Base-by-base conservation (phyloP, 192 early-diverging fungal genomes). In the Rhizoclosmatium globosum region DNA sequence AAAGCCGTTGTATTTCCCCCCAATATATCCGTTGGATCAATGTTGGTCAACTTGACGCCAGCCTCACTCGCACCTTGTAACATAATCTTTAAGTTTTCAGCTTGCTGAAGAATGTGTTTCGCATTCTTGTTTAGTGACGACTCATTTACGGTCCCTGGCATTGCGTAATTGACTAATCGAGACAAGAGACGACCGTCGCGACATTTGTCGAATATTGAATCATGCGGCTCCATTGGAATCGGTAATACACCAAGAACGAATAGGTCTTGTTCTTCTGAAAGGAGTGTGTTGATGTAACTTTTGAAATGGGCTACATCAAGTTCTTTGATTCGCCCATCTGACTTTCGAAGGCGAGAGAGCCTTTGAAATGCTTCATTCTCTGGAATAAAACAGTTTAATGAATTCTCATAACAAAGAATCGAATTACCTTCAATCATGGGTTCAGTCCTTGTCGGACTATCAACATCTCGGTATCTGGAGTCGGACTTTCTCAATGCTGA, bases 121-220 rank as follows among this genome's bases (percentile, higher is more conserved):
- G 73, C 23, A 23, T 59, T 62, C 21, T 9, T 38, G 19, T 64
- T 19, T 38, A 74, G 60, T 21, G 42, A 62, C 4, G 73, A 39
- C 45, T 74, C 73, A 38, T 74, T 43, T 13, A 74, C 19, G 1
- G 73, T 21, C 39, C 73, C 73, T 64, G 73, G 73, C 21, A 74
- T 57, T 60, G 73, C 73, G 39, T 42, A 64, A 42, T 74, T 74
- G 56, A 74, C 67, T 42, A 68, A 11, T 6, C 67, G 67, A 43
- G 67, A 23, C 46, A 68, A 68, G 4, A 68, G 31, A 1, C 67
- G 21, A 15, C 67, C 67, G 21, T 68, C 67, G n/a, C 39, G 45
- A 21, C 67, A 68, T 41, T 23, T 44, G 11, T 68, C 67, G 45
- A 68, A 68, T 15, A 68, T 68, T 19, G 67, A 44, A n/a, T 68